Base-by-base conservation (phyloP, 225 moss, liverwort and hornwort genomes). In the Asterella californica region DNA sequence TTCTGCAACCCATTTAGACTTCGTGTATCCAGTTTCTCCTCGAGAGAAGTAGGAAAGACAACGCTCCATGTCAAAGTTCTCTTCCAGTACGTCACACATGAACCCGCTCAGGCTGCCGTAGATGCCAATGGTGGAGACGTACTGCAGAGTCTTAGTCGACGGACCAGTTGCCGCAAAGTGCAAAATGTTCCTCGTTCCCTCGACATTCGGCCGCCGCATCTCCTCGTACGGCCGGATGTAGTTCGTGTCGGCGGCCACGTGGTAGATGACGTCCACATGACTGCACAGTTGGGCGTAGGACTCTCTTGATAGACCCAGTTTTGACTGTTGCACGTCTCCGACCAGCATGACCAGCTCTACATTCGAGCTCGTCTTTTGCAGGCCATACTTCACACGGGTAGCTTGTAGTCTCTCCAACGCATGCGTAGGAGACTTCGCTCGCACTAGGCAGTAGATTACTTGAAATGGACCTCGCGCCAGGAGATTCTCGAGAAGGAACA, bases 1-100 rank as follows among this genome's bases (percentile, higher is more conserved):
- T 19, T 74, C 74, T 18, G 74, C 74, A 49, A 52, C 74, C 74
- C 74, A 74, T 19, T 74, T 74, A 0, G 74, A 74, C 53, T 74
- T 74, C 3, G 18, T 17, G 27, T 74, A 74, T 18, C 74, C 74
- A 6, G 74, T 74, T 52, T 74, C 74, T 7, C 49, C 49, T 11
- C 29, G 42, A 27, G 74, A 49, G 29, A 74, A 49, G 74, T 27
- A 74, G 18, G 49, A 52, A 5, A 53, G 29, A 30, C 74, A 74
- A 9, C n/a, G 9, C 33, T 74, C 49, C 30, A 74, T 74, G 32
- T 74, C 49, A 15, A 74, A 52, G 24, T 52, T 33, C 14, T 74
- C 74, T 0, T 74, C 29, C 15, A 74, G 18, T 29, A 33, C 19
- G 27, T 52, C 52, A 17, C 14, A 29, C 3, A 15, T 18, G 12